Percentiles rank a stretch among this genome's conserved stretches.
These are phyloP conservation scores for Trametes gibbosa DNA, from an alignment of 768 basidiomycete genomes.

Conservation along the genomic window DNA sequence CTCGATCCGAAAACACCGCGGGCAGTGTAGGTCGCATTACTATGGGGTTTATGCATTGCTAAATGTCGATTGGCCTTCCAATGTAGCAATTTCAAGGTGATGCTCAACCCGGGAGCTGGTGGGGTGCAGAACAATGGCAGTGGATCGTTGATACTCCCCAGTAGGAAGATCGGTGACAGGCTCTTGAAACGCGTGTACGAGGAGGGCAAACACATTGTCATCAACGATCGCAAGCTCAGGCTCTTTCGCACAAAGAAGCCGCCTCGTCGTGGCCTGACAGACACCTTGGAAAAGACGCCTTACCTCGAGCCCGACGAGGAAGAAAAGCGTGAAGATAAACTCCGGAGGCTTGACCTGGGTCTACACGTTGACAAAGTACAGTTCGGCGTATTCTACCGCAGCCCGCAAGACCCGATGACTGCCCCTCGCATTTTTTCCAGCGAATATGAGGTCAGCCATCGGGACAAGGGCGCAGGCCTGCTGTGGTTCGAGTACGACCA, in stretches of 20 bases:
- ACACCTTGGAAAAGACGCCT: conserved; percentile 31
- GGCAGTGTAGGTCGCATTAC: conserved; percentile 18
- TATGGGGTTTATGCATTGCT: not conserved
- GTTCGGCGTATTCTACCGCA: conserved; percentile 58
- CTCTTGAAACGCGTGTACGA: conserved; percentile 44
- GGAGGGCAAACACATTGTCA: conserved; percentile 27
- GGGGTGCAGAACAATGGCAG: conserved; percentile 58
- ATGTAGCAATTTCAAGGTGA: conserved; percentile 59
- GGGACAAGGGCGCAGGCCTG: conserved; percentile 44
- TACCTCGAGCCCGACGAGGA: conserved; percentile 32
- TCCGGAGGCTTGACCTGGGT: conserved; percentile 42
- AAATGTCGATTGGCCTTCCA: conserved; percentile 18
- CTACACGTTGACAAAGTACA: conserved; percentile 63
- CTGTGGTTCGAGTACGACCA: conserved; percentile 67
- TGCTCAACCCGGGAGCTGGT: conserved; percentile 45
- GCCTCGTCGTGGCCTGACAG: conserved; percentile 1
- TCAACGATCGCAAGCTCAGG: conserved; percentile 24
- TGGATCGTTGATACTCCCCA: conserved; percentile 35
- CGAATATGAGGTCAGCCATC: conserved; percentile 62
- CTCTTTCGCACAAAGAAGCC: conserved; percentile 14
- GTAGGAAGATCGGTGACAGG: conserved; percentile 36
- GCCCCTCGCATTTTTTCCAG: conserved; percentile 49
- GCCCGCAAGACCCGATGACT: conserved; percentile 16
- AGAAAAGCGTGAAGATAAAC: conserved; percentile 33
- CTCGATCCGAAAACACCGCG: conserved; percentile 27